Conservation (phyloP, 2,329 filamentous ascomycete species). For the Ceratocystis huliohia region DNA sequence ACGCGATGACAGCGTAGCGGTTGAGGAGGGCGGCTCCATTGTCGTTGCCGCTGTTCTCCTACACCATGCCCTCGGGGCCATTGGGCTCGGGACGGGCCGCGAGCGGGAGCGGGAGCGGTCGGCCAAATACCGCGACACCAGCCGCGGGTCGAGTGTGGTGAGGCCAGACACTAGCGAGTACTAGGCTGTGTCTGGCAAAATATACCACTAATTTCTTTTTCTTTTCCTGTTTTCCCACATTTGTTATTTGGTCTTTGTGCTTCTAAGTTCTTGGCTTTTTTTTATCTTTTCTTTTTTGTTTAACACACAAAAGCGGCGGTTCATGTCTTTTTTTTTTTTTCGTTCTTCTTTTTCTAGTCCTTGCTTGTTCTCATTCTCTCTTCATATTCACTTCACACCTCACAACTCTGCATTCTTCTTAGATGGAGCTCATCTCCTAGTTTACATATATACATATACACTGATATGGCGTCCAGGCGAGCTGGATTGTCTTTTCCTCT, state of each 20-base stretch:
- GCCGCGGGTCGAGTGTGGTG: background rate
- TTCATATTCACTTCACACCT: background rate
- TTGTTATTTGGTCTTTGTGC: background rate
- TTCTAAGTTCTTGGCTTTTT: background rate
- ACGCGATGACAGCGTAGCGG: slow-evolving; percentile 16
- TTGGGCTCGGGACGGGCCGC: background rate
- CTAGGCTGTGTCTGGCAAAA: background rate
- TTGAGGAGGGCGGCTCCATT: slow-evolving; percentile 17
- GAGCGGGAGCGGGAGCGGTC: background rate
- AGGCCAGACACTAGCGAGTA: background rate
- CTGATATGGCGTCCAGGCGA: background rate
- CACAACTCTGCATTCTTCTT: background rate
- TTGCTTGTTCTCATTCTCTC: background rate
- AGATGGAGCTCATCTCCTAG: background rate
- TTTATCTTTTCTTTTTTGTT: background rate
- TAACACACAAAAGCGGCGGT: slow-evolving; percentile 1
- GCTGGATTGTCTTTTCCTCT: background rate
- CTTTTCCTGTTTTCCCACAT: background rate
- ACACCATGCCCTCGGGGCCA: slow-evolving; percentile 13
- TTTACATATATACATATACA: background rate
- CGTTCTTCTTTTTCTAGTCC: no score
- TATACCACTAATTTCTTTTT: background rate
- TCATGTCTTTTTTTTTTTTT: no score
- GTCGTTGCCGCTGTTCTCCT: slow-evolving; percentile 13
- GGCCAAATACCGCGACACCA: background rate